A percentile compares a stretch with the other conserved stretches of the same genome.
phyloP scores from a whole-genome alignment of 2,329 filamentous ascomycete species.

The Colletotrichum aenigma region DNA sequence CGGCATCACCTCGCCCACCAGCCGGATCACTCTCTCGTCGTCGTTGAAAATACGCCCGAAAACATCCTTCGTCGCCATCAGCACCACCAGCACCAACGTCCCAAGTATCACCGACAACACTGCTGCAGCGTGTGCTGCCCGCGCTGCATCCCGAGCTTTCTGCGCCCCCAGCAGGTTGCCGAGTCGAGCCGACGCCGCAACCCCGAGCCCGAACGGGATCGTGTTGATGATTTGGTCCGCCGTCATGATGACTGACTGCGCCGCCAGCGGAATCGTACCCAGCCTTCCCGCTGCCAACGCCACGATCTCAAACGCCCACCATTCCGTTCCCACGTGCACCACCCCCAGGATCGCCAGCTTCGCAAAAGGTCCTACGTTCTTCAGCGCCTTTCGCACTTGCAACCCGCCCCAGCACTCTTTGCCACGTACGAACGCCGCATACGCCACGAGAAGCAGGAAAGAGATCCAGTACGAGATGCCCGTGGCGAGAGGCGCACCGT shows the following conservation, averaged over 20 bases:
- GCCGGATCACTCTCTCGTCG: constrained; percentile 70
- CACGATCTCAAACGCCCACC: constrained; percentile 95
- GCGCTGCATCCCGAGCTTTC: constrained; percentile 67
- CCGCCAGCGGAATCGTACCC: constrained; percentile 79
- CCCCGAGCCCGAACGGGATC: constrained; percentile 84
- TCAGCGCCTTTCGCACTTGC: constrained; percentile 63
- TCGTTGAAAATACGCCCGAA: constrained; percentile 85
- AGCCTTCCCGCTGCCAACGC: constrained; percentile 81
- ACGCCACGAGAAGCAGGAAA: constrained; percentile 76
- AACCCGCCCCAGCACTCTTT: constrained; percentile 81
- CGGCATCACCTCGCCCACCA: constrained; percentile 81
- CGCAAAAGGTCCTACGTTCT: constrained; percentile 73
- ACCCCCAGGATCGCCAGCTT: constrained; percentile 77
- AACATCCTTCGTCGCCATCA: constrained; percentile 73
- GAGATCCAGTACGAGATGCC: constrained; percentile 87
- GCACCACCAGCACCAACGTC: constrained; percentile 64
- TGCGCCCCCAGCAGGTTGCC: constrained; percentile 80
- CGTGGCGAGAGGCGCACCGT: constrained; percentile 82
- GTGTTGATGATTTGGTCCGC: constrained; percentile 85
- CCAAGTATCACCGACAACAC: constrained; percentile 75
- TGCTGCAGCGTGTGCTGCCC: constrained; percentile 78
- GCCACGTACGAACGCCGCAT: constrained; percentile 73
- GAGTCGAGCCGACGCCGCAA: constrained; percentile 77
- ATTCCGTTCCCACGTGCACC: constrained; percentile 86
- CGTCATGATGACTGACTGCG: constrained; percentile 90